Base-by-base conservation (phyloP, 257 asterid species). In the Solanum sitiens region DNA sequence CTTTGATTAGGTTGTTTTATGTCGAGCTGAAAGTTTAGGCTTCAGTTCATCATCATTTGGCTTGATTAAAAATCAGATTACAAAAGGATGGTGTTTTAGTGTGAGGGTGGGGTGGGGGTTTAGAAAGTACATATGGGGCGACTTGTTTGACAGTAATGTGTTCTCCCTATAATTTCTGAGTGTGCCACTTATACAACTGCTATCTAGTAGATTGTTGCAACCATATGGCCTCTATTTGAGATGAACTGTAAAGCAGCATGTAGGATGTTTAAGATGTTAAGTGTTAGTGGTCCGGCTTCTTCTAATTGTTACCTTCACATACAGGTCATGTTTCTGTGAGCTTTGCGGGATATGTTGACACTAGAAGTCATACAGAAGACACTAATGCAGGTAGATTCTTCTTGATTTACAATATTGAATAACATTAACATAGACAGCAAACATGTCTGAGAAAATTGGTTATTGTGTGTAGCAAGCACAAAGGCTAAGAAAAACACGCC, bases 281-380 rank as follows among this genome's bases (percentile, higher is more conserved):
- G 37, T 45, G 21, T 79, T 23, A 35, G 39, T 79, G 40, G 67
- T 79, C 25, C n/a, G 16, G 23, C 20, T 45, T 25, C 11, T 45
- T 79, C 67, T 72, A 11, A 86, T 21, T 40, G 45, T 71, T 86
- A 47, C 44, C 67, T 21, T 50, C 45, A 47, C 83, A 86, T 33
- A 23, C 88, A 86, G 88, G 23, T 37, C 88, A 73, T 86, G 84
- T 86, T 72, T 86, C 88, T 73, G 84, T 73, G 84, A 73, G 88
- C 74, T 86, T 86, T 86, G 45, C 88, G 10, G 88, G 88, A 73
- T 77, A 86, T 71, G 88, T 76, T 71, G 88, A 86, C 73, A 14
- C 61, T 21, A 86, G 87, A 80, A 80, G 68, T 50, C 85, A 80
- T 50, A 50, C 85, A 80, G 85, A 80, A 50, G 85, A 80, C 6